Conservation (phyloP, 208 protist species). For the Leishmania aethiopica region DNA sequence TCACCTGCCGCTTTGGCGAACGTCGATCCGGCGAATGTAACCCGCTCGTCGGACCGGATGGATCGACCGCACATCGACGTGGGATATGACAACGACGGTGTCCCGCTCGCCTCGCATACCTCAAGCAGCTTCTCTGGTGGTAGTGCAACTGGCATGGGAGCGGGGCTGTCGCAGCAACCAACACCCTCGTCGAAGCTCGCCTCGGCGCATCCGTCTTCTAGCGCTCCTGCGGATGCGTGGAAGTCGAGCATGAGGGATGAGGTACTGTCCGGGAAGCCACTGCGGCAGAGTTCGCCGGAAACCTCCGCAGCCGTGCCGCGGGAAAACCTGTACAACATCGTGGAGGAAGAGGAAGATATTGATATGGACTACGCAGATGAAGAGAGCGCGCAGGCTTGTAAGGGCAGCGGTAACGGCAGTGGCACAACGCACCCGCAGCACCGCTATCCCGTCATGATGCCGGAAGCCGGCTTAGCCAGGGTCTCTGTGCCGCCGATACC, state of each 20-base stretch:
- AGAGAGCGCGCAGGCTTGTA: not conserved
- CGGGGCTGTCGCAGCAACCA: constrained; percentile 10
- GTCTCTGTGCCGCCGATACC: not conserved
- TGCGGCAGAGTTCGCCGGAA: not conserved
- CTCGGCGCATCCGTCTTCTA: not conserved
- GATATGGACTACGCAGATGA: not conserved
- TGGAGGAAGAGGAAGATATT: constrained; percentile 6
- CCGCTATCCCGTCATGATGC: constrained; percentile 7
- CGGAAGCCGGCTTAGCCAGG: not conserved
- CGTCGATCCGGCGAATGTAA: constrained; percentile 8
- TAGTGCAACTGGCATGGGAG: not conserved
- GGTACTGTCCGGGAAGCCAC: constrained; percentile 7
- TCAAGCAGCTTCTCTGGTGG: not conserved
- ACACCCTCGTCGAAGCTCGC: not conserved
- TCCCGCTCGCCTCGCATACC: constrained; percentile 11
- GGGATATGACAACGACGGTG: constrained; percentile 22
- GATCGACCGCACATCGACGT: constrained; percentile 25
- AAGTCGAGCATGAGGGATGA: constrained; percentile 17
- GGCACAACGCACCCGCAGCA: not conserved
- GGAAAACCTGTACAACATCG: not conserved
- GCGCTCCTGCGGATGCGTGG: constrained; percentile 5
- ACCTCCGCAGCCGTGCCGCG: not conserved
- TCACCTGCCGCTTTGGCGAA: constrained; percentile 1
- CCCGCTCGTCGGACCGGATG: constrained; percentile 7
- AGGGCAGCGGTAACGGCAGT: not conserved